Base-by-base conservation (phyloP, 2,329 filamentous ascomycete genomes). In the Fusarium sp. region DNA sequence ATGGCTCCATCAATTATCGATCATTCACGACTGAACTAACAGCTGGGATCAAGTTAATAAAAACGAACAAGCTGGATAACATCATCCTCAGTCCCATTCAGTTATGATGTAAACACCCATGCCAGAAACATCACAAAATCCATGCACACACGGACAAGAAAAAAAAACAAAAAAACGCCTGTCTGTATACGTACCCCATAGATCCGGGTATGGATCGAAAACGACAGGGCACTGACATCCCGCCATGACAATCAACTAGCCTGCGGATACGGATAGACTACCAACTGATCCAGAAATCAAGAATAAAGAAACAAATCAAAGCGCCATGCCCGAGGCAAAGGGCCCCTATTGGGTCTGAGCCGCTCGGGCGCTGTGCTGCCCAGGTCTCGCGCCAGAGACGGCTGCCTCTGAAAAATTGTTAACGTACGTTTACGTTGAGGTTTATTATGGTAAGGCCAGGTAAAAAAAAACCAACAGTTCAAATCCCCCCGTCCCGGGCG, bases 1-100 rank as follows among this genome's bases (percentile, higher is more conserved):
- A 66, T 66, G 63, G 38, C 55, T 53, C 62, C 47, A 49, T 67
- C 62, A 66, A 67, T 66, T 46, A 66, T 67, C 43, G 42, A 67
- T 49, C 62, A 66, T 34, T 56, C 51, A 30, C 28, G 32, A 47
- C 21, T 40, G 45, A 56, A 53, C 63, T 49, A 26, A 56, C 26
- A 30, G 32, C 28, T 56, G 45, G 45, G 49, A 62, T 61, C 62
- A 65, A 49, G 49, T 34, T 21, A 50, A 28, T 40, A 36, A 32
- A 32, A 42, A 28, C 26, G 10, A 28, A 28, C 9, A 28, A 36
- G 34, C 17, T 36, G 34, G 9, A 36, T n/a, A n/a, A 5, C 17
- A 36, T 36, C 34, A 10, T 36, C 4, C 34, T n/a, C 9, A 36
- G 9, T 17, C 17, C 46, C 23, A 38, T 32, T 15, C 23, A 54